A percentile compares a stretch with the other conserved stretches of the same genome.
Conservation (phyloP, 2,329 filamentous ascomycete species). For the Sporothrix protearum region DNA sequence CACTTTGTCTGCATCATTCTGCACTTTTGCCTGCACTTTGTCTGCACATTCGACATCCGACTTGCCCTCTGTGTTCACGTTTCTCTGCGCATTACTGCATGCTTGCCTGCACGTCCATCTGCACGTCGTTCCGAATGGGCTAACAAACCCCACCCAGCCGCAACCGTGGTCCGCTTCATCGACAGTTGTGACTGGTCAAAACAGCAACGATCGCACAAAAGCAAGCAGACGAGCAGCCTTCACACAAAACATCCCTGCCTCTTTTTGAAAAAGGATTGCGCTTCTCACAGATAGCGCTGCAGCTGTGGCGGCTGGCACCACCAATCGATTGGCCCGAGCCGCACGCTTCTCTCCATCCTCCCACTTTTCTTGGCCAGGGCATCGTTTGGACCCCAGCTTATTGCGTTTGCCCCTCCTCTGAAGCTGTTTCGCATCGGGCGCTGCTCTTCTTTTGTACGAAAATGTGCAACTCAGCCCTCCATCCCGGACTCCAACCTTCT, state of each 20-base stretch:
- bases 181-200: not conserved
- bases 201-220: not conserved
- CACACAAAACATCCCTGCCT: not conserved
- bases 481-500: not conserved
- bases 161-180: not conserved
- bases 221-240: not conserved
- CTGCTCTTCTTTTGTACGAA: not conserved
- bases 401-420: not conserved
- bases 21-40: not conserved
- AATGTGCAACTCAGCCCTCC: not conserved
- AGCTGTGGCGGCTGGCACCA: not conserved
- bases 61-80: not conserved
- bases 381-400: not conserved
- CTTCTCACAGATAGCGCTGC: not conserved
- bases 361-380: not conserved
- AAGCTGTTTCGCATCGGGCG: slow-evolving; percentile 13
- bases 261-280: not conserved
- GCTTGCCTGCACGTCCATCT: not conserved
- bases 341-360: not conserved
- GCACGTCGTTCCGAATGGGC: not conserved
- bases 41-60: not conserved
- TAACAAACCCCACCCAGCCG: not conserved
- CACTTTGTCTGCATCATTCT: not conserved
- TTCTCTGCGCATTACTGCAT: not conserved
- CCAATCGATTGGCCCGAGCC: not conserved